These are phyloP conservation scores for Ambrosiella beaveri DNA, from an alignment of 2,329 filamentous ascomycete species.

Conservation along the genomic window DNA sequence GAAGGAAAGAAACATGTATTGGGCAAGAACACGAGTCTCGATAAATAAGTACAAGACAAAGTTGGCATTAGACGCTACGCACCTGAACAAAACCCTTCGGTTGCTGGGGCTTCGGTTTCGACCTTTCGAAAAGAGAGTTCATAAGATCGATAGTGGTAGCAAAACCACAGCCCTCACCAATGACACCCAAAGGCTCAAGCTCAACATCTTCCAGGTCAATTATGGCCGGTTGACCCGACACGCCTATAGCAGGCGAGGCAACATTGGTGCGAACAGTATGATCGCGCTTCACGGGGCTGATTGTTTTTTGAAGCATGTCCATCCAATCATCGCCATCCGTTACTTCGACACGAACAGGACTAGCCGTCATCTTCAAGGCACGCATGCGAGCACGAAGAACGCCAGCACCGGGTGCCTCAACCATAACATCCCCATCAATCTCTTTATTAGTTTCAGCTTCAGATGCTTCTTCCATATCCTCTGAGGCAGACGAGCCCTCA, in stretches of 20 bases:
- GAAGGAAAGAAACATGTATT: not conserved
- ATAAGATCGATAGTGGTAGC: constrained; percentile 86
- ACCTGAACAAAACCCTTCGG: constrained; percentile 67
- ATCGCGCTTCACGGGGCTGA: constrained; percentile 85
- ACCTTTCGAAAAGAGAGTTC: constrained; percentile 77
- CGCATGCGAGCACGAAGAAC: constrained; percentile 47
- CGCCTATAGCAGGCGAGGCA: constrained; percentile 23
- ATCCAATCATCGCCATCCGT: constrained; percentile 73
- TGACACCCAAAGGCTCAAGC: constrained; percentile 7
- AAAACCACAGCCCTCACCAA: constrained; percentile 47
- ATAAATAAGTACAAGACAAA: not conserved
- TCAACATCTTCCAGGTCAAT: constrained; percentile 7
- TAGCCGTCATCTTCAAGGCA: constrained; percentile 41
- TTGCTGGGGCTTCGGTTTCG: constrained; percentile 38
- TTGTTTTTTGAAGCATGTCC: constrained; percentile 80
- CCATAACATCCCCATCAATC: constrained; percentile 29
- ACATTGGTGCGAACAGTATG: constrained; percentile 45
- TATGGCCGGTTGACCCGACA: constrained; percentile 13
- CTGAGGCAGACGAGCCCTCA: constrained; percentile 12
- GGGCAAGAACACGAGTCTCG: not conserved
- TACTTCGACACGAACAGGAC: constrained; percentile 42
- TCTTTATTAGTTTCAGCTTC: constrained; percentile 10
- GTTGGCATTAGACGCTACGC: constrained; percentile 35
- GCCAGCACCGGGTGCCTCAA: constrained; percentile 33
- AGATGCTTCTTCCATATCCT: constrained; percentile 13